These are phyloP conservation scores for Conringia planisiliqua DNA, from an alignment of 345 rosid species.

Conservation along the genomic window DNA sequence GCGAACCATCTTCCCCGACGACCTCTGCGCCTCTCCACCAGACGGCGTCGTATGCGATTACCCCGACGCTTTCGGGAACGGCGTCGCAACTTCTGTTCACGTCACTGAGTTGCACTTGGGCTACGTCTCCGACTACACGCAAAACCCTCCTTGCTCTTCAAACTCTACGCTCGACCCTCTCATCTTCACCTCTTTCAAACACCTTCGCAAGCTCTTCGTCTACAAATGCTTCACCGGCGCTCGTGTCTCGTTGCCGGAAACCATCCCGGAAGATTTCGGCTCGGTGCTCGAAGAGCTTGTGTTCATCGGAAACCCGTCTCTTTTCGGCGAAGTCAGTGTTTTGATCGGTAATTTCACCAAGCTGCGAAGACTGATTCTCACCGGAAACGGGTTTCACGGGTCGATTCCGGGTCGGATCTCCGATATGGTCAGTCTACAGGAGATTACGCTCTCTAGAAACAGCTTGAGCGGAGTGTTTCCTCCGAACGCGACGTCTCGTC, in stretches of 20 bases:
- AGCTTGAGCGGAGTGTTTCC: constrained; percentile 45
- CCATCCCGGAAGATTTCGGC: constrained; percentile 38
- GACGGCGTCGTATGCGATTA: constrained; percentile 64
- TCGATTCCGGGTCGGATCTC: constrained; percentile 39
- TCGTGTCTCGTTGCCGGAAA: constrained; percentile 33
- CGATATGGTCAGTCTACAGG: constrained; percentile 43
- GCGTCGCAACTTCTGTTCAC: constrained; percentile 34
- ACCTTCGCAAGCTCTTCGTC: constrained; percentile 60
- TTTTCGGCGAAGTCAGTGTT: constrained; percentile 40
- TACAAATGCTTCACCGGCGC: constrained; percentile 55
- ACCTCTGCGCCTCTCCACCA: constrained; percentile 62
- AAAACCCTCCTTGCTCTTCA: constrained; percentile 58
- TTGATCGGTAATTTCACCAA: constrained; percentile 41
- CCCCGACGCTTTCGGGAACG: constrained; percentile 21
- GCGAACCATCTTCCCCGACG: constrained; percentile 56
- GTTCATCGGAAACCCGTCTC: constrained; percentile 53
- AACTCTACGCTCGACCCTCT: constrained; percentile 54
- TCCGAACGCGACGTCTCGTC: constrained; percentile 13
- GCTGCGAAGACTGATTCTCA: constrained; percentile 45
- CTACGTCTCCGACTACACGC: constrained; percentile 52
- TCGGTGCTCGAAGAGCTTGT: constrained; percentile 54
- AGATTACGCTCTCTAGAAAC: constrained; percentile 58
- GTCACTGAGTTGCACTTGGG: constrained; percentile 61
- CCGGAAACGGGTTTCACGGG: constrained; percentile 59
- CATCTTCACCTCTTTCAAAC: constrained; percentile 48